Base-by-base conservation (phyloP, 495 filamentous ascomycete species). In the Hypoxylon lienhwacheense region DNA sequence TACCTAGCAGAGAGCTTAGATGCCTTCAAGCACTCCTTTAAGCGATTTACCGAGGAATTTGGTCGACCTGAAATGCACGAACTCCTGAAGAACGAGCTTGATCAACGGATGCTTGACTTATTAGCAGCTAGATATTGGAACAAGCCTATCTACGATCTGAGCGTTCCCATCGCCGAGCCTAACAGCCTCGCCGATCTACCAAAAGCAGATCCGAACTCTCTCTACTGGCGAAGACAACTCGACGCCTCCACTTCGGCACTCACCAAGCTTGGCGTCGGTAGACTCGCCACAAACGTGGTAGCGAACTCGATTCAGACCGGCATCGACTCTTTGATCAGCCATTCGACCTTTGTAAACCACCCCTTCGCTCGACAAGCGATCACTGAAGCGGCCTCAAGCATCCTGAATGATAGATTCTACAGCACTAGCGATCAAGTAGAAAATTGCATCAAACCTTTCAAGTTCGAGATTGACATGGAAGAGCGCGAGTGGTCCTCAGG, bases 371-470 rank as follows among this genome's bases (percentile, higher is more conserved):
- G 89, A 37, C 86, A 91, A 69, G 90, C 90, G 29, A 96, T 97
- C 61, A 89, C 81, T 20, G 89, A 96, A 57, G 92, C 93, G 2
- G 88, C 88, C 14, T 85, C 86, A 1, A 84, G 82, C 26, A 97
- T 97, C 35, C 71, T 99, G 11, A 93, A 91, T 53, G 93, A 99
- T 52, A 84, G 91, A 1, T 96, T 95, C 59, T 97, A 96, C 73
- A 90, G 89, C 65, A 97, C 95, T 2, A 90, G 87, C 57, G 93
- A 99, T 65, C 92, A 97, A 67, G 90, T 99, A n/a, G 93, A 99
- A 69, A 97, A 97, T 64, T 97, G 93, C 66, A 92, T 99, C 75
- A 99, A 99, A 67, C 93, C 93, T 1, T 99, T 91, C 76, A 99
- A 97, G 66, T 97, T 86, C 59, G 89, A 97, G 50, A 93, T 97